Base-by-base conservation (phyloP, 306 rosid species). In the Lathyrus aphaca region DNA sequence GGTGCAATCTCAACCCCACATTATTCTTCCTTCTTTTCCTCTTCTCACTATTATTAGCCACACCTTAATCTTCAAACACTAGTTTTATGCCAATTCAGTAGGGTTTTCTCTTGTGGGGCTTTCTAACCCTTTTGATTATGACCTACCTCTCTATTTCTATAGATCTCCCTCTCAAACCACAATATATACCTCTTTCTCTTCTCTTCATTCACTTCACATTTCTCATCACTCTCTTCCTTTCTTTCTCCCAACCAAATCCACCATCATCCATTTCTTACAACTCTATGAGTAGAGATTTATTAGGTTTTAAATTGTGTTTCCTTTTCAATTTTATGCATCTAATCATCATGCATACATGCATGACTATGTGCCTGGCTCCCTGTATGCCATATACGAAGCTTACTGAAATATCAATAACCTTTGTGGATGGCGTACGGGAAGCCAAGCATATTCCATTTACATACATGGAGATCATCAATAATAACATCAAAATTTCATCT, bases 1-100 rank as follows among this genome's bases (percentile, higher is more conserved):
- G 85, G 86, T 84, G 89, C 88, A 87, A 72, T 64, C 70, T 75
- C 80, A 85, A 79, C 91, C 89, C 94, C 88, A 85, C 88, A 83
- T 82, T 53, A 10, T 53, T 77, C 79, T 55, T 79, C 88, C 85
- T 78, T 25, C 70, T 82, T 78, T 80, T 83, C 77, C 89, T 89
- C 87, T 44, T 74, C 73, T 19, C 55, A 68, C 78, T 79, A 57
- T 75, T 63, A 78, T 73, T 82, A 75, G 84, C 74, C 79, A 77
- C 11, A 72, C 76, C 85, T 66, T 71, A 57, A 66, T 58, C 50
- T 66, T 65, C 40, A 23, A 17, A 62, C 66, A 29, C 62, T 77
- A 77, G 63, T 82, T 77, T 86, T 83, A 61, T 81, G 77, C 80
- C 89, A 80, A 83, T 85, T 85, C 78, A 80, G 53, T 85, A 77